Base-by-base conservation (phyloP, 495 filamentous ascomycete species). In the Aspergillus ostianus region DNA sequence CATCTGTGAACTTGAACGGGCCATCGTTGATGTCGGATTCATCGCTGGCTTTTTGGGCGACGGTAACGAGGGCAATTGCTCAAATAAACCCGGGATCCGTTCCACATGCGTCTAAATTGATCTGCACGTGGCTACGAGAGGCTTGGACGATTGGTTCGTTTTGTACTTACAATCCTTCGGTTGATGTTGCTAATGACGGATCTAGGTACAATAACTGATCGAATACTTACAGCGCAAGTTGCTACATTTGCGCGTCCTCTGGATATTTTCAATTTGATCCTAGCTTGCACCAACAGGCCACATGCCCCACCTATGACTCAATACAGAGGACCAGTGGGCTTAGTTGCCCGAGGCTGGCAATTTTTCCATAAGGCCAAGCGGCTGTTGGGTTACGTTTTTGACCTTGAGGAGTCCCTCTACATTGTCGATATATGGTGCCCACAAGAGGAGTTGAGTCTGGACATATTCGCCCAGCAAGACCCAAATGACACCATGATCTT, bases 11-110 rank as follows among this genome's bases (percentile, higher is more conserved):
- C 60, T 77, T 94, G 48, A 92, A 87, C 68, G 92, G 92, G 0
- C 95, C 93, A 3, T 87, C 87, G 20, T 67, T 85, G 20, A 77
- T 96, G n/a, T 85, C 87, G 6, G 94, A 97, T 66, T 84, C 90
- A 29, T 86, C 89, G 27, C 72, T 93, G n/a, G 79, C 78, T 3
- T 68, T 97, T 30, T 93, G 92, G 89, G 75, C 81, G 8, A 82
- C 75, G 84, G 51, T 84, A 81, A 63, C 77, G 81, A 56, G 83
- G 77, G 58, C 82, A 88, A 72, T 57, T 26, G 58, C 70, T 27
- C 74, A 79, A 50, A 66, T 73, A 54, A 85, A 87, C 45, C 86
- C 90, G 6, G 86, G 84, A 20, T 80, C 84, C 5, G 83, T 83
- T 45, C 76, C 86, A 47, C 78, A 84, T 29, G 85, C 87, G 12